phyloP scores from a whole-genome alignment of 495 filamentous ascomycete species.

The Neurospora sublineolata region DNA sequence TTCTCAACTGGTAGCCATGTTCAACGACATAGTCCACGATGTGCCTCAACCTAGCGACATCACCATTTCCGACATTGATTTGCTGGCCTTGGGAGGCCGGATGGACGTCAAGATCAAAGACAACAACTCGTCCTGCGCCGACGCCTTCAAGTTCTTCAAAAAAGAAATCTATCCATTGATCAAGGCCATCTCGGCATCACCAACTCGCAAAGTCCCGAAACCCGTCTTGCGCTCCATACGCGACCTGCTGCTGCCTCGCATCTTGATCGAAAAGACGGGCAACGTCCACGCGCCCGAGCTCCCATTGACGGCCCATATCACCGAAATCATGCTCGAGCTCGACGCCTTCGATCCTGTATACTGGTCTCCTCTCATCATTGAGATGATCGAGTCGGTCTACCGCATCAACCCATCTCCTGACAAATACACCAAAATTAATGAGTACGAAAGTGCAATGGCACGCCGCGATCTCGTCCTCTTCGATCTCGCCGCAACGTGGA shows the following conservation, averaged over 20 bases:
- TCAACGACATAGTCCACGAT: constrained; percentile 13
- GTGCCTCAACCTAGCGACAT: background rate
- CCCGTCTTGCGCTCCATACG: background rate
- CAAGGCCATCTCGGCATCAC: background rate
- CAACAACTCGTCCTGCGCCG: background rate
- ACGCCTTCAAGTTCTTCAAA: constrained; percentile 31
- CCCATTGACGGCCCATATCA: constrained; percentile 30
- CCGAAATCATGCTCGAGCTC: constrained; percentile 23
- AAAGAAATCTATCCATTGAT: constrained; percentile 24
- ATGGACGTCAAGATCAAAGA: background rate
- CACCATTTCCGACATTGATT: background rate
- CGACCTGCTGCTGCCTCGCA: background rate
- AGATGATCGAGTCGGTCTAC: constrained; percentile 22
- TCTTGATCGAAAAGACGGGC: constrained; percentile 18
- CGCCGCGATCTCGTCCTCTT: constrained; percentile 22
- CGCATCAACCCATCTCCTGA: constrained; percentile 14
- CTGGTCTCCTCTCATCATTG: constrained; percentile 25
- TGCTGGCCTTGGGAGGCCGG: background rate
- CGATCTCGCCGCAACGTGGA: constrained; percentile 33
- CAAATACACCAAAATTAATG: constrained; percentile 10
- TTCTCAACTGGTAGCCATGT: constrained; percentile 5
- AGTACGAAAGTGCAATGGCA: constrained; percentile 16
- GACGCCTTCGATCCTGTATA: constrained; percentile 15
- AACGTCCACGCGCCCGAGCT: constrained; percentile 22
- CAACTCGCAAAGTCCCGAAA: background rate